Conservation (phyloP, 768 basidiomycete genomes). For the Termitomyces sp. region DNA sequence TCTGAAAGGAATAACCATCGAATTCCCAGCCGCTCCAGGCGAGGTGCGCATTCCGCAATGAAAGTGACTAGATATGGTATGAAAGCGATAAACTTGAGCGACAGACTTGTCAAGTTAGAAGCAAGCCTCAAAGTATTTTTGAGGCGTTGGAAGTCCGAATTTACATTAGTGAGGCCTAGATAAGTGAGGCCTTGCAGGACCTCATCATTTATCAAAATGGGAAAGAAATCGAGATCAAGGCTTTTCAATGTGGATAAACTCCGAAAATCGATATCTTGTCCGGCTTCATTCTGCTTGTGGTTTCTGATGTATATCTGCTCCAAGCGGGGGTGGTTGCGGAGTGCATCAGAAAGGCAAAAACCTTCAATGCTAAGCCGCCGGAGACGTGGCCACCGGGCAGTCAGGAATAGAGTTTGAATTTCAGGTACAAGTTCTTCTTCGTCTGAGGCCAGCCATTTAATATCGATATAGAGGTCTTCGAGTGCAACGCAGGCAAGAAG, state of each 20-base stretch:
- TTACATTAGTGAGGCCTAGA: not conserved
- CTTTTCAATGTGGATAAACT: not conserved
- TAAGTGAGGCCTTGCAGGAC: not conserved
- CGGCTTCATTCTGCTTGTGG: not conserved
- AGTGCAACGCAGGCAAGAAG: not conserved
- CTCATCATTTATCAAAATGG: not conserved
- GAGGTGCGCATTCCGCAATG: not conserved
- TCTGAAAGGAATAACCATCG: not conserved
- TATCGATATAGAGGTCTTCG: not conserved
- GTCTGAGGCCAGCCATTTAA: not conserved
- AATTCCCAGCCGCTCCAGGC: not conserved
- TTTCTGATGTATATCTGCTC: not conserved
- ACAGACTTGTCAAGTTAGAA: not conserved
- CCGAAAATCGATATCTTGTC: not conserved
- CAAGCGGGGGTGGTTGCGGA: not conserved
- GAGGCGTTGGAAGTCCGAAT: not conserved
- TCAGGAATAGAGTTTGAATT: not conserved
- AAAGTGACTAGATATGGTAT: not conserved
- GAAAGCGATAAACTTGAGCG: not conserved
- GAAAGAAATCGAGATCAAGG: not conserved
- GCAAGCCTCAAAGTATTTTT: not conserved
- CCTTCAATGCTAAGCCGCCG: not conserved
- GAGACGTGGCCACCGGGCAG: not conserved
- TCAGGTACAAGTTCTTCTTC: not conserved
- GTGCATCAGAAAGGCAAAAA: not conserved